A percentile compares a stretch with the other conserved stretches of the same genome.
Evolutionary conservation across 2,329 filamentous ascomycete species (phyloP).

Genomic region (Fusarium pseudocircinatum): DNA sequence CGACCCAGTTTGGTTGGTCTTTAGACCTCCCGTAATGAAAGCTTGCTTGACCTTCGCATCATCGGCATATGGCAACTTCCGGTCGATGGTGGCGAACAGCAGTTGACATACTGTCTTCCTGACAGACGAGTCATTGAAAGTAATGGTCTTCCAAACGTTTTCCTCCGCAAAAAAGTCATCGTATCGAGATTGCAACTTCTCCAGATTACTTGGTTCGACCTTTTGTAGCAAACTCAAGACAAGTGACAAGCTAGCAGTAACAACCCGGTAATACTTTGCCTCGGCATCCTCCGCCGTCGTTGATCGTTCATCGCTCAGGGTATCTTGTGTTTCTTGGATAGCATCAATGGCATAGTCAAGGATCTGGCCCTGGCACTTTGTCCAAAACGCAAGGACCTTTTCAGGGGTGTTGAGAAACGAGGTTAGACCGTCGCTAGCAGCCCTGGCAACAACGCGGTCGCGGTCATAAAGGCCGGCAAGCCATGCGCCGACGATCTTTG

Average conservation of each 20-base stretch:
- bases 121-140: slow-evolving; percentile 66
- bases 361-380: slow-evolving; percentile 81
- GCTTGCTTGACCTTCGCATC: slow-evolving; percentile 62
- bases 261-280: slow-evolving; percentile 84
- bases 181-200: slow-evolving; percentile 70
- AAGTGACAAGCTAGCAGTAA: slow-evolving; percentile 64
- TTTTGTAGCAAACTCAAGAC: slow-evolving; percentile 63
- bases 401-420: slow-evolving; percentile 82
- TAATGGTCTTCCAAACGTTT: slow-evolving; percentile 73
- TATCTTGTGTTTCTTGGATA: slow-evolving; percentile 80
- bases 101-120: slow-evolving; percentile 63
- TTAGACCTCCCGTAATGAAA: slow-evolving; percentile 78
- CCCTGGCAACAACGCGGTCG: slow-evolving; percentile 78
- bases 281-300: slow-evolving; percentile 86
- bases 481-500: slow-evolving; percentile 87
- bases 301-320: slow-evolving; percentile 88
- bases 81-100: slow-evolving; percentile 58
- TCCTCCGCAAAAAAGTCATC: slow-evolving; percentile 72
- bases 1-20: slow-evolving; percentile 77
- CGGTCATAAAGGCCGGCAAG: slow-evolving; percentile 88
- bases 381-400: slow-evolving; percentile 81
- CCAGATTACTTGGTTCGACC: slow-evolving; percentile 61
- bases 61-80: slow-evolving; percentile 59
- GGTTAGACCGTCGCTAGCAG: slow-evolving; percentile 80
- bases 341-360: slow-evolving; percentile 84